A percentile compares a stretch with the other conserved stretches of the same genome.
Evolutionary conservation across 805 yeast genomes (phyloP).

Genomic region (Candida germanica): DNA sequence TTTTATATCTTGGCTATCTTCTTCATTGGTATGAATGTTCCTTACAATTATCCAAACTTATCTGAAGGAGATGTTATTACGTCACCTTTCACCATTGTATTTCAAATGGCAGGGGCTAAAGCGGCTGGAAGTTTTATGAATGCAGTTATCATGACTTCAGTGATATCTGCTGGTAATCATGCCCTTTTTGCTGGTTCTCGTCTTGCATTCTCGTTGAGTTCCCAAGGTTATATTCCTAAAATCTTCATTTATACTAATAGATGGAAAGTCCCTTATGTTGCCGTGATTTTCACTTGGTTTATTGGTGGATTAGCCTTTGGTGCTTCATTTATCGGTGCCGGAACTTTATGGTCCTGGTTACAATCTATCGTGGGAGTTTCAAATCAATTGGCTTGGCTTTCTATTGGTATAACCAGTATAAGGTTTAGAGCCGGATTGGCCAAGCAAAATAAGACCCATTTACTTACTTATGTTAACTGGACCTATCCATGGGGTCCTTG

Average conservation of each 20-base stretch:
- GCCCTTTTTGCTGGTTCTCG: slow-evolving; percentile 52
- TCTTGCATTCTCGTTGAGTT: slow-evolving; percentile 47
- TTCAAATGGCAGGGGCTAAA: slow-evolving; percentile 40
- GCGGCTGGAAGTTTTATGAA: slow-evolving; percentile 46
- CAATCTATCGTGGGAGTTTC: slow-evolving; percentile 53
- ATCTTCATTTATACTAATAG: slow-evolving; percentile 41
- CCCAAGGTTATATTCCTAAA: slow-evolving; percentile 47
- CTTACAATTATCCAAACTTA: slow-evolving; percentile 35
- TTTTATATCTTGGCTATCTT: slow-evolving; percentile 37
- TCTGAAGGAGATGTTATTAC: slow-evolving; percentile 25
- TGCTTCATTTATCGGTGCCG: slow-evolving; percentile 53
- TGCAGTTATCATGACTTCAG: slow-evolving; percentile 54
- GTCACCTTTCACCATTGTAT: slow-evolving; percentile 43
- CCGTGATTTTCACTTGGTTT: slow-evolving; percentile 49
- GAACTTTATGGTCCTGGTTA: slow-evolving; percentile 52
- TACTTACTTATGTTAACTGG: slow-evolving; percentile 45
- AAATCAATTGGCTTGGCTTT: slow-evolving; percentile 50
- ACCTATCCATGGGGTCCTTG: slow-evolving; percentile 52
- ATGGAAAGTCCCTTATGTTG: slow-evolving; percentile 47
- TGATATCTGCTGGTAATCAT: slow-evolving; percentile 54
- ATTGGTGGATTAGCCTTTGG: slow-evolving; percentile 60
- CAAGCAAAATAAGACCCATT: slow-evolving; percentile 41
- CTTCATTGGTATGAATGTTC: slow-evolving; percentile 42
- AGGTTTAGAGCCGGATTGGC: slow-evolving; percentile 47
- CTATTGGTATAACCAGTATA: slow-evolving; percentile 47